Evolutionary conservation across 2,329 filamentous ascomycete genomes (phyloP).

Genomic region (Exophiala sideris): DNA sequence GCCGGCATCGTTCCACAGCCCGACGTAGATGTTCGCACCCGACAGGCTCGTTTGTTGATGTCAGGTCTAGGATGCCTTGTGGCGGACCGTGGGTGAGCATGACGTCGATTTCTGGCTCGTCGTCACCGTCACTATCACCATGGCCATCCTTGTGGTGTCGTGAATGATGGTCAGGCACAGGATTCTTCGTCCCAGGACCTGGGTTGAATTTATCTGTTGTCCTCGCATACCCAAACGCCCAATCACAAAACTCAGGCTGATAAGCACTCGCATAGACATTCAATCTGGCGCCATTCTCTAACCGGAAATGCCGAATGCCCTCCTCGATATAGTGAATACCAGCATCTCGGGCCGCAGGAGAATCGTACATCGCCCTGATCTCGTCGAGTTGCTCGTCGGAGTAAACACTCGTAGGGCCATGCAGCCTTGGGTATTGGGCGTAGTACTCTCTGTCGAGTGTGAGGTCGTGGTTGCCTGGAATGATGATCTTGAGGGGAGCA

Average conservation of each 20-base stretch:
- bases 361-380: conserved; percentile 48
- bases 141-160: conserved; percentile 21
- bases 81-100: conserved; percentile 63
- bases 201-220: conserved; percentile 53
- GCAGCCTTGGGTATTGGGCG: conserved; percentile 29
- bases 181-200: conserved; percentile 24
- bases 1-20: conserved; percentile 50
- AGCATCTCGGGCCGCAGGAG: conserved; percentile 40
- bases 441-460: conserved; percentile 54
- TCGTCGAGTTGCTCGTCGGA: conserved; percentile 29
- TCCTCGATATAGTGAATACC: conserved; percentile 58
- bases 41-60: conserved; percentile 34
- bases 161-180: conserved; percentile 37
- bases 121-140: conserved; percentile 35
- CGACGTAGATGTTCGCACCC: conserved; percentile 56
- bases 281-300: conserved; percentile 50
- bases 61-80: conserved; percentile 48
- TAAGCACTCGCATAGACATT: conserved; percentile 55
- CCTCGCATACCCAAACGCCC: conserved; percentile 55
- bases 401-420: conserved; percentile 28
- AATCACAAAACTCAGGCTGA: conserved; percentile 55
- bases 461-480: conserved; percentile 62
- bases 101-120: conserved; percentile 50
- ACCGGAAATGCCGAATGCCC: conserved; percentile 45
- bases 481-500: conserved; percentile 59